These are phyloP conservation scores for Oryza coarctata DNA, from an alignment of 176 grass and related monocot genomes.

Conservation along the genomic window DNA sequence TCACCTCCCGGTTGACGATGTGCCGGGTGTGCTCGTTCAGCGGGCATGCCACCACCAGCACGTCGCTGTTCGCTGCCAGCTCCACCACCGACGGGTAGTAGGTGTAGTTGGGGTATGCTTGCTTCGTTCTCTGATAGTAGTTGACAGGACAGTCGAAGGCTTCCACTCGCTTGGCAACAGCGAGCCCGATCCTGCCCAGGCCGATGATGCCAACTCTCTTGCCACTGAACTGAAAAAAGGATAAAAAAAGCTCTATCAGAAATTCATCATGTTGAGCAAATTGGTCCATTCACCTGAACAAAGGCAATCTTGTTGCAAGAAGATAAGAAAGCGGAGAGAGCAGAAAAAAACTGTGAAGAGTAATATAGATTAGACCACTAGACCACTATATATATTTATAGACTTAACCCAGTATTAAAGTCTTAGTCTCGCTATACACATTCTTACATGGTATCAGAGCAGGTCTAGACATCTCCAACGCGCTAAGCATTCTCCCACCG, in stretches of 20 bases:
- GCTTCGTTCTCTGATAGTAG: conserved; percentile 70
- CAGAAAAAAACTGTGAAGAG: not conserved
- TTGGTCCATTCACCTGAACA: not conserved
- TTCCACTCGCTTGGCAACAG: conserved; percentile 63
- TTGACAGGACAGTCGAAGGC: conserved; percentile 71
- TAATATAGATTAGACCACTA: too few species aligned
- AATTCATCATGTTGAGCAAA: not conserved
- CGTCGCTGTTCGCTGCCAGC: conserved; percentile 64
- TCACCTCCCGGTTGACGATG: conserved; percentile 83
- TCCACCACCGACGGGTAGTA: conserved; percentile 52
- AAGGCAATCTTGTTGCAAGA: not conserved
- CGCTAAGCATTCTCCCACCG: too few species aligned
- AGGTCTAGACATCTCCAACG: too few species aligned
- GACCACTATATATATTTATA: too few species aligned
- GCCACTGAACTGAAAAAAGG: conserved; percentile 75
- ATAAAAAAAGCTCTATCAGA: conserved; percentile 1
- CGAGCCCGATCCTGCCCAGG: conserved; percentile 77
- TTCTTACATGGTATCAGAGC: too few species aligned
- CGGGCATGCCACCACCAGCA: conserved; percentile 73
- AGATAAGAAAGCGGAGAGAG: not conserved
- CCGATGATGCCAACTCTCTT: conserved; percentile 91
- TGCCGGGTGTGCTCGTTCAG: conserved; percentile 67
- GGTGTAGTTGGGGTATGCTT: conserved; percentile 56
- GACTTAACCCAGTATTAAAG: too few species aligned
- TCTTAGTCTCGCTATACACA: too few species aligned